phyloP scores from a whole-genome alignment of 1,284 basidiomycete genomes.

The Rhizopogon parksii region DNA sequence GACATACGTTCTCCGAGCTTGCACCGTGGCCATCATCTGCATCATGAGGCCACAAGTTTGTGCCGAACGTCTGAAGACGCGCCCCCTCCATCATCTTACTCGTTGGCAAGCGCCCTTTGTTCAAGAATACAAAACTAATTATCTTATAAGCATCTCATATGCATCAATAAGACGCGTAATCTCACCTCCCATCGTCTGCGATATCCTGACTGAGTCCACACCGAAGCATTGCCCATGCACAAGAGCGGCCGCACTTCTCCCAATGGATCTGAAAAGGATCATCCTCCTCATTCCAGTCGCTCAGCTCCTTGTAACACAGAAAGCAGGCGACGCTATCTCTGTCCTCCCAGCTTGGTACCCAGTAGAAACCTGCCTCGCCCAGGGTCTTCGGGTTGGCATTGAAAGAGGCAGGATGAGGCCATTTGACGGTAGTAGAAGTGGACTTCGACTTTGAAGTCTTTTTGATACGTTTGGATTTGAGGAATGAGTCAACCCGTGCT shows the following conservation, averaged over 20 bases:
- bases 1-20: slow-evolving; percentile 57
- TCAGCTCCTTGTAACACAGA: slow-evolving; percentile 67
- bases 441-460: slow-evolving; percentile 35
- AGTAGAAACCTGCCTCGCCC: slow-evolving; percentile 81
- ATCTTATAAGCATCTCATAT: background rate
- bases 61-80: slow-evolving; percentile 61
- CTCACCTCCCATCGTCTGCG: slow-evolving; percentile 51
- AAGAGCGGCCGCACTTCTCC: slow-evolving; percentile 51
- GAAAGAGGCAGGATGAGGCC: slow-evolving; percentile 59
- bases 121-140: slow-evolving; percentile 49
- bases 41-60: slow-evolving; percentile 69
- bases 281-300: slow-evolving; percentile 73
- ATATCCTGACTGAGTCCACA: slow-evolving; percentile 58
- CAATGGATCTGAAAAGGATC: slow-evolving; percentile 78
- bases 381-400: slow-evolving; percentile 62
- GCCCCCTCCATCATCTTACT: slow-evolving; percentile 63
- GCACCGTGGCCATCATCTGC: slow-evolving; percentile 56
- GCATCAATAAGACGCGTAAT: slow-evolving; percentile 2
- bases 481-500: slow-evolving; percentile 55
- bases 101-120: slow-evolving; percentile 55
- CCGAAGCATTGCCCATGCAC: slow-evolving; percentile 71
- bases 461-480: slow-evolving; percentile 44
- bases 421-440: slow-evolving; percentile 41
- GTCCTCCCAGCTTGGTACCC: slow-evolving; percentile 52
- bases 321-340: slow-evolving; percentile 71